These are phyloP conservation scores for Lyophyllum atratum DNA, from an alignment of 768 basidiomycete genomes.

Conservation along the genomic window DNA sequence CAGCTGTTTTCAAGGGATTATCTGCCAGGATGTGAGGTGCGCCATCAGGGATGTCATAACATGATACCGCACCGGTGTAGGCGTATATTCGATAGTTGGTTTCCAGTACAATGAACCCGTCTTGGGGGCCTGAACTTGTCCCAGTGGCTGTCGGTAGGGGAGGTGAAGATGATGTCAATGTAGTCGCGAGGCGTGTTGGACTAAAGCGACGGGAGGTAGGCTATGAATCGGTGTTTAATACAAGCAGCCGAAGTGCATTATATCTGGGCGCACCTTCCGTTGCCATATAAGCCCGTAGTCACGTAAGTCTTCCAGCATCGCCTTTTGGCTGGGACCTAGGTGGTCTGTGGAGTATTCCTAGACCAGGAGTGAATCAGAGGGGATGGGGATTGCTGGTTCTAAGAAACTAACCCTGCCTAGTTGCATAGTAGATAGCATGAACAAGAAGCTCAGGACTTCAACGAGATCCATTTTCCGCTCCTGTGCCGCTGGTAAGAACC, in stretches of 20 bases:
- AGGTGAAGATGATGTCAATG: slow-evolving; percentile 88
- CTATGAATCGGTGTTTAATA: slow-evolving; percentile 33
- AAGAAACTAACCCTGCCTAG: slow-evolving; percentile 70
- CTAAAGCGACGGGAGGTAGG: slow-evolving; percentile 80
- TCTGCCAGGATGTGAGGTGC: slow-evolving; percentile 47
- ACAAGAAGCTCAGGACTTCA: slow-evolving; percentile 90
- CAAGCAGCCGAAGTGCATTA: slow-evolving; percentile 10
- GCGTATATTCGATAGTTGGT: slow-evolving; percentile 99
- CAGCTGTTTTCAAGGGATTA: slow-evolving; percentile 94
- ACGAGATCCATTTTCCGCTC: slow-evolving; percentile 91
- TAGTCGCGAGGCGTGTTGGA: slow-evolving; percentile 93
- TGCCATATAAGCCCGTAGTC: slow-evolving; percentile 96
- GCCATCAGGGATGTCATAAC: slow-evolving; percentile 21
- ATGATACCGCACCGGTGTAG: slow-evolving; percentile 73
- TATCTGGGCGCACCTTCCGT: slow-evolving; percentile 54
- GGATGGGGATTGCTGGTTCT: neutral
- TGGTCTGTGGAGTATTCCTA: slow-evolving; percentile 90
- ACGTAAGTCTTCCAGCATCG: slow-evolving; percentile 89
- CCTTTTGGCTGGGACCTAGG: slow-evolving; percentile 75
- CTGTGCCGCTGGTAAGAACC: slow-evolving; percentile 37
- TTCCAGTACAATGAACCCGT: slow-evolving; percentile 95
- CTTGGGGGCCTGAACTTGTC: slow-evolving; percentile 57
- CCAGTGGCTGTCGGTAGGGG: slow-evolving; percentile 68
- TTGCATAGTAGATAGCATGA: slow-evolving; percentile 97
- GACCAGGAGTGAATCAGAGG: neutral